A percentile compares a stretch with the other conserved stretches of the same genome.
Evolutionary conservation across 768 basidiomycete species (phyloP).

Genomic region (Leccinum incarnatum): DNA sequence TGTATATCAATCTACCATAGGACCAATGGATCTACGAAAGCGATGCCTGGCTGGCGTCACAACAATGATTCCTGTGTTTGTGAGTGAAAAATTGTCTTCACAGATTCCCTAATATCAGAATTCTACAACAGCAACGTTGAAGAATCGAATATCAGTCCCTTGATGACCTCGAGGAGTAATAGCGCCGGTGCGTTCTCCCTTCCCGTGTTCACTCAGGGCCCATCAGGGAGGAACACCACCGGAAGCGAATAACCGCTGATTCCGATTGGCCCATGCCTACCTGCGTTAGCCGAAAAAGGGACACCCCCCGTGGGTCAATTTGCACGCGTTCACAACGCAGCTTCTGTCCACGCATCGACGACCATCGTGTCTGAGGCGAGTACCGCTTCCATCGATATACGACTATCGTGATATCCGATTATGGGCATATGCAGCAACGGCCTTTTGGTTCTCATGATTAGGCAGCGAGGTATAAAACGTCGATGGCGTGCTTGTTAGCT

Average conservation of each 20-base stretch:
- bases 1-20: background rate
- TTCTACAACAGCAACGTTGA: background rate
- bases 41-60: background rate
- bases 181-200: background rate
- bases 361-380: conserved; percentile 17
- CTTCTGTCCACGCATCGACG: conserved; percentile 11
- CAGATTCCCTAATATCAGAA: background rate
- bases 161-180: conserved; percentile 4
- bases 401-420: conserved; percentile 3
- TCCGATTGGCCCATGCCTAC: background rate
- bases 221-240: background rate
- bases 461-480: conserved; percentile 16
- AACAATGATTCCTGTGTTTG: background rate
- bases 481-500: background rate
- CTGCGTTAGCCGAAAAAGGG: background rate
- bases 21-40: background rate
- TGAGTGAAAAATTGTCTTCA: background rate
- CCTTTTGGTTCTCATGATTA: background rate
- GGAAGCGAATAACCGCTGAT: background rate
- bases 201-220: background rate
- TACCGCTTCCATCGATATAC: conserved; percentile 1
- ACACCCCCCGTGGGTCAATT: background rate
- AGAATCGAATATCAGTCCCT: background rate
- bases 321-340: conserved; percentile 5
- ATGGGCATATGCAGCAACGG: background rate